phyloP scores from a whole-genome alignment of 2,329 filamentous ascomycete species.

The Colletotrichum sp. region DNA sequence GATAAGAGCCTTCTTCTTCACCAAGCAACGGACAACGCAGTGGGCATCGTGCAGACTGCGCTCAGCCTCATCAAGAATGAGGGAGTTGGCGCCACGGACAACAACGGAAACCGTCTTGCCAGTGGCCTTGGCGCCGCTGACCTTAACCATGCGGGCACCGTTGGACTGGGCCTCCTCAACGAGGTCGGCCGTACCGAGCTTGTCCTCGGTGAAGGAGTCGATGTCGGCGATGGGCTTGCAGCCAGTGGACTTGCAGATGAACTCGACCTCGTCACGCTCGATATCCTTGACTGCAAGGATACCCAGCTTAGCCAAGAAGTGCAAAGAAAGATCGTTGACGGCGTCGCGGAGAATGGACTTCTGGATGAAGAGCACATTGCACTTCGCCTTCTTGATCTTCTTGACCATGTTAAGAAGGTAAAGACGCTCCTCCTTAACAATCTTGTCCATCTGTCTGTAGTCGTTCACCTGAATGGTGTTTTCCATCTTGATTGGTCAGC shows the following conservation, averaged over 20 bases:
- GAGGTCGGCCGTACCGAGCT: conserved; percentile 90
- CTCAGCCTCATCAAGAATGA: conserved; percentile 97
- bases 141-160: conserved; percentile 91
- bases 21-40: conserved; percentile 94
- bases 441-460: conserved; percentile 99
- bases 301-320: conserved; percentile 96
- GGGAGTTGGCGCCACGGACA: conserved; percentile 88
- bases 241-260: conserved; percentile 98
- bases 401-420: conserved; percentile 99
- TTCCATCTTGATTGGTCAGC: conserved; percentile 74
- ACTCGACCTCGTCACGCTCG: conserved; percentile 97
- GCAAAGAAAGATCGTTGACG: conserved; percentile 95
- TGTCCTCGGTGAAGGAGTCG: conserved; percentile 98
- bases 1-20: conserved; percentile 99
- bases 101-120: conserved; percentile 94
- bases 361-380: conserved; percentile 96
- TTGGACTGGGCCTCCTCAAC: conserved; percentile 90
- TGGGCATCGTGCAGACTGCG: conserved; percentile 96
- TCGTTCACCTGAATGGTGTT: conserved; percentile 99
- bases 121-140: conserved; percentile 85
- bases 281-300: conserved; percentile 98
- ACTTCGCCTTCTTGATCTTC: conserved; percentile 99
- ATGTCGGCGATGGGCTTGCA: conserved; percentile 99
- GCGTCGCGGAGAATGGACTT: conserved; percentile 98
- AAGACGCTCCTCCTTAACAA: conserved; percentile 97